Evolutionary conservation across 768 basidiomycete genomes (phyloP), one percentile per base, ranked within the genome.

Genomic region (Leccinellum rugosiceps): DNA sequence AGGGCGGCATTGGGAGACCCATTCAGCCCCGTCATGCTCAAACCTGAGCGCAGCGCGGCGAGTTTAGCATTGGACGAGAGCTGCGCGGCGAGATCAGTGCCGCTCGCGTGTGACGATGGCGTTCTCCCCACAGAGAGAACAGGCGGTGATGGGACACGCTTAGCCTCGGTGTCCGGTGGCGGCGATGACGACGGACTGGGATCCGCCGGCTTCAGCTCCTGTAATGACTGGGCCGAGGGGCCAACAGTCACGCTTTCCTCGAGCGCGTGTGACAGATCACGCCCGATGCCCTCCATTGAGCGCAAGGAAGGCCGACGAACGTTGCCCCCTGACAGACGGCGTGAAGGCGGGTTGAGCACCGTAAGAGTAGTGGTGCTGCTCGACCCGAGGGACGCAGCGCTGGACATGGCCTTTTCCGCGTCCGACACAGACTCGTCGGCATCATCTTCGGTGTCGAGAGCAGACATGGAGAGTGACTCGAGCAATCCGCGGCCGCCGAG

Each of bases 371-470:
- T 1, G n/a, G n/a, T n/a, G 4, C 15, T 32, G 5, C 38, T 47
- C 23, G 50, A 21, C 14, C 50, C 58, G 7, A 54, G 38, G n/a
- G 34, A n/a, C 5, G 38, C 6, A 8, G 61, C 11, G 21, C 14
- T 14, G 10, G n/a, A 30, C 6, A 58, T 61, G 21, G 56, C 45
- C 26, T 57, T 63, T 32, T 66, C 65, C 4, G 44, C 32, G 17
- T 68, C 69, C 7, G 66, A 63, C 21, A 3, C 21, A 14, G 66
- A 63, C 30, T 51, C 67, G 26, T 72, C 68, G 1, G 41, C 57
- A 1, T 77, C 78, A 19, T 80, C 78, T 19, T 84, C 78, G 6
- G 74, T 74, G 13, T 79, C 84, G 43, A 85, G 67, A 7, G 84
- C 84, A 3, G 83, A 84, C 69, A 78, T 78, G 28, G 81, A 80